These are phyloP conservation scores for Elongisporangium anandrum DNA, from an alignment of 352 stramenopile species.

Conservation along the genomic window DNA sequence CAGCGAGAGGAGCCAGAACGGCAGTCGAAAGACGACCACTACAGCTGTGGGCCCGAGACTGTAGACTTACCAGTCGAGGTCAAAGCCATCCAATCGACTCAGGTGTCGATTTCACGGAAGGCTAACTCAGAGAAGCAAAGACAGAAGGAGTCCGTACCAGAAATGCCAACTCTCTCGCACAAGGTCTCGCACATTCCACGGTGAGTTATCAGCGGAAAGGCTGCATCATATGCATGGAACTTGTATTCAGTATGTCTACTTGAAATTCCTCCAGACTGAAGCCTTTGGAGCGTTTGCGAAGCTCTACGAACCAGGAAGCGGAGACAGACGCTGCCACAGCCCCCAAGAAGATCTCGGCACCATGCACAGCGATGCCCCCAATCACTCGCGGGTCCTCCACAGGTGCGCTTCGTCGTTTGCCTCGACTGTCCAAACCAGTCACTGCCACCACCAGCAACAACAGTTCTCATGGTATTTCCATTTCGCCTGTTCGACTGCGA, in stretches of 20 bases:
- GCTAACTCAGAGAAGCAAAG: not conserved
- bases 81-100: not conserved
- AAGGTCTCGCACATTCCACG: conserved; percentile 14
- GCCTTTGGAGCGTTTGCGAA: conserved; percentile 18
- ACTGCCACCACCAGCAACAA: not conserved
- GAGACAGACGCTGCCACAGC: not conserved
- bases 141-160: not conserved
- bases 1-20: not conserved
- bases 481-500: conserved; percentile 29
- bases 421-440: conserved; percentile 8
- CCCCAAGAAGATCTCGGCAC: not conserved
- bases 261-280: conserved; percentile 26
- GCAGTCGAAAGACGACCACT: not conserved
- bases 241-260: not conserved
- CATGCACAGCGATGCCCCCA: conserved; percentile 4
- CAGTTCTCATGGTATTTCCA: conserved; percentile 14
- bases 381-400: conserved; percentile 18
- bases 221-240: too few species aligned
- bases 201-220: too few species aligned
- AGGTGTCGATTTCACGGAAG: not conserved
- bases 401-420: conserved; percentile 16
- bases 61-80: not conserved
- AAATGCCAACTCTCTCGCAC: conserved; percentile 8
- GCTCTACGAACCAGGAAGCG: conserved; percentile 6
- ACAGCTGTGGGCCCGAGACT: not conserved